Percentiles rank a stretch among this genome's conserved stretches.
Conservation (phyloP, 2,329 filamentous ascomycete genomes). For the Davidsoniella australis region DNA sequence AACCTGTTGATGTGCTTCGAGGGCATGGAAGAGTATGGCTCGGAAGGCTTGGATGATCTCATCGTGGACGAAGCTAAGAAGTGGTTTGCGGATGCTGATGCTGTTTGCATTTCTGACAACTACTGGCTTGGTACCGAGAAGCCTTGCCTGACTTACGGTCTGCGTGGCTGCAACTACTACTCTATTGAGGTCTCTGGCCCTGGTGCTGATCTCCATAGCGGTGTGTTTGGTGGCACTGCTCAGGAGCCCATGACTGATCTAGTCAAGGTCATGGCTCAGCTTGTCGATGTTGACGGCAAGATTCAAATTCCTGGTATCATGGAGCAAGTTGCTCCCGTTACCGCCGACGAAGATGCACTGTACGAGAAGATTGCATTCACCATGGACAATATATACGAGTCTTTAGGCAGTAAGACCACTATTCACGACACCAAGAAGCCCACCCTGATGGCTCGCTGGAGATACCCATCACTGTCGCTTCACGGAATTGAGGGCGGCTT, state of each 20-base stretch:
- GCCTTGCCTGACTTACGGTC: slow-evolving; percentile 91
- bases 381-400: slow-evolving; percentile 89
- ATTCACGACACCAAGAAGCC: slow-evolving; percentile 79
- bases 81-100: slow-evolving; percentile 89
- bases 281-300: slow-evolving; percentile 81
- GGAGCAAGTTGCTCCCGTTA: slow-evolving; percentile 81
- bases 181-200: slow-evolving; percentile 79
- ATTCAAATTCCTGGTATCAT: slow-evolving; percentile 88
- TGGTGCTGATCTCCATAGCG: slow-evolving; percentile 85
- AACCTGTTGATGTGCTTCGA: slow-evolving; percentile 99
- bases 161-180: slow-evolving; percentile 97
- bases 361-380: slow-evolving; percentile 86
- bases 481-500: slow-evolving; percentile 94
- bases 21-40: slow-evolving; percentile 98
- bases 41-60: slow-evolving; percentile 87
- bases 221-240: slow-evolving; percentile 88
- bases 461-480: slow-evolving; percentile 81
- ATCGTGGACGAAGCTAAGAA: slow-evolving; percentile 82
- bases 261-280: slow-evolving; percentile 58
- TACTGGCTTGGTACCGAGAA: slow-evolving; percentile 99
- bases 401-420: slow-evolving; percentile 72
- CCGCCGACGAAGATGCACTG: slow-evolving; percentile 69
- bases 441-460: slow-evolving; percentile 91
- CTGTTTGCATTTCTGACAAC: slow-evolving; percentile 97
- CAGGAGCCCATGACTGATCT: slow-evolving; percentile 99